A percentile compares a stretch with the other conserved stretches of the same genome.
Conservation (phyloP, 1,284 basidiomycete species). For the Xerocomus minutiporus region DNA sequence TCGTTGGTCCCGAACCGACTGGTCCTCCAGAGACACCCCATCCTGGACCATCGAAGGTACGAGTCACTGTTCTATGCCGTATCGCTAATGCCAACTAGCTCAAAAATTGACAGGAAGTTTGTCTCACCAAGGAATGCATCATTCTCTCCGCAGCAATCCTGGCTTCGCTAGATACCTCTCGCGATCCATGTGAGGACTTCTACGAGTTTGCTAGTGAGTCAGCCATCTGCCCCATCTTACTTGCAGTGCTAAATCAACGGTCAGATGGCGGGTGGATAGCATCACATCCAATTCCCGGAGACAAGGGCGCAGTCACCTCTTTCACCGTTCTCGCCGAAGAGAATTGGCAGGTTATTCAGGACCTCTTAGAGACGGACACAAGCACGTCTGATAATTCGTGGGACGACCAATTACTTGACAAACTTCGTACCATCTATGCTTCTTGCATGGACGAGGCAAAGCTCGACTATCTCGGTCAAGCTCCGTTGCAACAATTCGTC, state of each 20-base stretch:
- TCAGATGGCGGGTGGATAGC: slow-evolving; percentile 81
- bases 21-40: slow-evolving; percentile 29
- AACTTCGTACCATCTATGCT: slow-evolving; percentile 76
- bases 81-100: slow-evolving; percentile 1
- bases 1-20: slow-evolving; percentile 33
- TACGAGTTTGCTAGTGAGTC: slow-evolving; percentile 84
- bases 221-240: slow-evolving; percentile 1
- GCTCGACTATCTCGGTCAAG: slow-evolving; percentile 59
- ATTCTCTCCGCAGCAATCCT: slow-evolving; percentile 80
- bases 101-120: slow-evolving; percentile 47
- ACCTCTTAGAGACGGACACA: slow-evolving; percentile 48
- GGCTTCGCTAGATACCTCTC: slow-evolving; percentile 71
- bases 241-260: slow-evolving; percentile 1
- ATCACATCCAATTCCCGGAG: slow-evolving; percentile 77
- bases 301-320: slow-evolving; percentile 66
- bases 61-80: neutral
- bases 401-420: slow-evolving; percentile 70
- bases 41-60: slow-evolving; percentile 28
- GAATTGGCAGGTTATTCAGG: slow-evolving; percentile 62
- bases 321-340: slow-evolving; percentile 60
- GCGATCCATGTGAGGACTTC: slow-evolving; percentile 95
- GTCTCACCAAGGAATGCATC: slow-evolving; percentile 80
- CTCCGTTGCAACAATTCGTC: slow-evolving; percentile 60
- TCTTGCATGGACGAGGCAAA: slow-evolving; percentile 79
- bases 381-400: slow-evolving; percentile 33